Evolutionary conservation across 164 flowering plant genomes (phyloP).

Genomic region (Houttuynia cordata): DNA sequence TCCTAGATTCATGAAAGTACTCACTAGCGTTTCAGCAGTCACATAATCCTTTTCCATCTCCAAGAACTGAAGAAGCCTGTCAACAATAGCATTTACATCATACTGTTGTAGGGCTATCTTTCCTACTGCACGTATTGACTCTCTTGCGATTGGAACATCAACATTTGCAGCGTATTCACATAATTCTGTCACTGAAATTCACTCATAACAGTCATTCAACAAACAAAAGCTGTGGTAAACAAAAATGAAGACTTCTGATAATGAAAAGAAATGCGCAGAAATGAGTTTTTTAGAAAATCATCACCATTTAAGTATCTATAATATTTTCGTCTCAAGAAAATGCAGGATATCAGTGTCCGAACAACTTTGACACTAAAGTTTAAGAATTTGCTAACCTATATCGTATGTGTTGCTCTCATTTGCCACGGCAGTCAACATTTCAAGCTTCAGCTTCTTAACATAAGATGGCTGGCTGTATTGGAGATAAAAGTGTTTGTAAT

Average conservation of each 20-base stretch:
- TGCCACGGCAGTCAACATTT: constrained; percentile 98
- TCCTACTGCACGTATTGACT: constrained; percentile 96
- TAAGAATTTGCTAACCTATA: constrained; percentile 46
- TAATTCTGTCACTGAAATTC: constrained; percentile 85
- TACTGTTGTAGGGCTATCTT: constrained; percentile 97
- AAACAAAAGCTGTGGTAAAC: no score
- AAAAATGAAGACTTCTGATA: not conserved
- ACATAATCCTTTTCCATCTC: constrained; percentile 99
- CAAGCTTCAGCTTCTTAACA: constrained; percentile 96
- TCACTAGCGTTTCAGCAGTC: constrained; percentile 92
- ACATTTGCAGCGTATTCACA: constrained; percentile 99
- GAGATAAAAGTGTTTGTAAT: constrained; percentile 95
- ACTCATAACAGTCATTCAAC: constrained; percentile 1
- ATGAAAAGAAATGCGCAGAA: not conserved
- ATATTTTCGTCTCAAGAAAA: not conserved
- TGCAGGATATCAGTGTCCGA: not conserved
- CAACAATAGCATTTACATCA: constrained; percentile 99
- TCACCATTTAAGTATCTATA: not conserved
- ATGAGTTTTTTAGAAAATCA: no score
- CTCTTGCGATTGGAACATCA: constrained; percentile 93
- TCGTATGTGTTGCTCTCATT: constrained; percentile 98
- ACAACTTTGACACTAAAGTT: not conserved
- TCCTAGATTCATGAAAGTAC: not conserved
- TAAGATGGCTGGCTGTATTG: constrained; percentile 96
- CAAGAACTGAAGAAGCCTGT: constrained; percentile 96